Percentiles rank a stretch among this genome's conserved stretches.
Conservation (phyloP, 2,329 filamentous ascomycete species). For the Botryosphaeria agaves region DNA sequence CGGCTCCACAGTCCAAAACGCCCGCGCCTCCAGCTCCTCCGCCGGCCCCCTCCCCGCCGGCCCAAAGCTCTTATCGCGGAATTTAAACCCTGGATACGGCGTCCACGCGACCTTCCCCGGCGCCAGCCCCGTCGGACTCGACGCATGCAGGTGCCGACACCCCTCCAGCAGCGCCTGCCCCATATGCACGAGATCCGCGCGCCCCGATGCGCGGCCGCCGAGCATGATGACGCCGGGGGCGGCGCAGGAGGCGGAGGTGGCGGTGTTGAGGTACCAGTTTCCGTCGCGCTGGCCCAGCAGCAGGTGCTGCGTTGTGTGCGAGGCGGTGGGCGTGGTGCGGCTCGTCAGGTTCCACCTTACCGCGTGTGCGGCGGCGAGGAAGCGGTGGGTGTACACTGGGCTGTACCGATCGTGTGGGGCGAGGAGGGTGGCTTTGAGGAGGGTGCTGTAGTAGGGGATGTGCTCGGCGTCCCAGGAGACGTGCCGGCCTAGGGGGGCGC, state of each 20-base stretch:
- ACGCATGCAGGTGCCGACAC: conserved; percentile 19
- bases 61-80: conserved; percentile 12
- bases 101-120: conserved; percentile 21
- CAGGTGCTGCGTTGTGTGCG: conserved; percentile 19
- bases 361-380: conserved; percentile 17
- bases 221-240: conserved; percentile 21
- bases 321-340: conserved; percentile 16
- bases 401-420: conserved; percentile 17
- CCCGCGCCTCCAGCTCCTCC: conserved; percentile 12
- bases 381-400: conserved; percentile 14
- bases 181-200: conserved; percentile 16
- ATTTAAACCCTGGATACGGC: conserved; percentile 17
- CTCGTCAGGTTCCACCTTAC: conserved; percentile 17
- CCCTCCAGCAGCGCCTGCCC: conserved; percentile 22
- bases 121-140: conserved; percentile 19
- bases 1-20: conserved; percentile 17
- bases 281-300: conserved; percentile 19
- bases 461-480: conserved; percentile 26
- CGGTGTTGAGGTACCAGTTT: conserved; percentile 18
- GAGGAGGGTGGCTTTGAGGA: conserved; percentile 21
- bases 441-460: conserved; percentile 25
- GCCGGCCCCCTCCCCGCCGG: conserved; percentile 13
- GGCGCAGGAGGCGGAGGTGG: conserved; percentile 21
- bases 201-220: conserved; percentile 15
- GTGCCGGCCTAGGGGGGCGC: conserved; percentile 18